Evolutionary conservation across 768 basidiomycete genomes (phyloP), one percentile per base, ranked within the genome.

Genomic region (Lentinula raphanica): DNA sequence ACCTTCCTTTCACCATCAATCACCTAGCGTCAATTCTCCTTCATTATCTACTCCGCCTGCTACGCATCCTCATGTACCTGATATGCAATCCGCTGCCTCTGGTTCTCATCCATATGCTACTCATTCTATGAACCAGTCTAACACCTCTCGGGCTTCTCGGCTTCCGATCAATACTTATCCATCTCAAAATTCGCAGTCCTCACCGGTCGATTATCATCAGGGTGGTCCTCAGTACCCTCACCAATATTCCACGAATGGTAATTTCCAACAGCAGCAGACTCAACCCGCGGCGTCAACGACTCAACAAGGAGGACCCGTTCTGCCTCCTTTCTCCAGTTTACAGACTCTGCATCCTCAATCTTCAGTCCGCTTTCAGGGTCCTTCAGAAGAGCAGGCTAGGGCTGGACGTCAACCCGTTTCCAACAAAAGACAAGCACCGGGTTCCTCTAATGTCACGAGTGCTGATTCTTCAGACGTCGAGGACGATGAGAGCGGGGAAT

Each of bases 381-480:
- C 66, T 56, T 65, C 63, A 55, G 65, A 72, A 4, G 75, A 73
- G 54, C 66, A 67, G 35, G 68, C 69, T 38, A 36, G 32, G 32
- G 36, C n/a, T 28, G 64, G 48, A 48, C 53, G 58, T 42, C 61
- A 58, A 32, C 27, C 58, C 23, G 39, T 51, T 31, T 54, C 63
- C 25, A 36, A 81, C 58, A 90, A 89, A 71, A 78, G 88, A 62
- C 76, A 80, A 29, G 81, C 82, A 32, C 80, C 83, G 12, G 73
- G 79, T 3, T 79, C 83, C 13, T 90, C 90, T 1, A 84, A 82
- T 63, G 81, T 85, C 59, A 84, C 86, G 8, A 92, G 88, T 61
- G 85, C 88, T 11, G 85, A 92, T 69, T 91, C 91, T 1, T 89
- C 90, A 36, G 92, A 92, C 66, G 69, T 83, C n/a, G 92, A 93